Evolutionary conservation across 257 asterid genomes (phyloP).

Genomic region (Salvia rosmarinus): DNA sequence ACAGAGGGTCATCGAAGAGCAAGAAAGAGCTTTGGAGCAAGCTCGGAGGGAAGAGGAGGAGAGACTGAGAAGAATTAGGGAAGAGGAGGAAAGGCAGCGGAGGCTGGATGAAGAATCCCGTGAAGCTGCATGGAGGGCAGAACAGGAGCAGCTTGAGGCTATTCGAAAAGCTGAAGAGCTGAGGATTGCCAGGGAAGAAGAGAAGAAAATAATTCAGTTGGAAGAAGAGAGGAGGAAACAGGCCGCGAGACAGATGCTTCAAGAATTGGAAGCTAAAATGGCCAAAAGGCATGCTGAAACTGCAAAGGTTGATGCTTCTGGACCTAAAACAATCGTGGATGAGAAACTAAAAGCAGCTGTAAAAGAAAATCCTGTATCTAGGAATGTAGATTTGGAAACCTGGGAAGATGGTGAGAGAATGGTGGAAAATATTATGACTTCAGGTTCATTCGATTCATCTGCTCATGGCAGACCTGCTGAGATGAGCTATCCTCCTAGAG

Average conservation of each 20-base stretch:
- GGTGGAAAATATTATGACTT: conserved; percentile 62
- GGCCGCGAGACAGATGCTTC: conserved; percentile 88
- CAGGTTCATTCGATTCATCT: conserved; percentile 59
- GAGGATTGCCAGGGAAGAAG: conserved; percentile 85
- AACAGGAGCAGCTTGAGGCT: conserved; percentile 80
- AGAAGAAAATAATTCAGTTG: conserved; percentile 59
- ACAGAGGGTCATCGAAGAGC: conserved; percentile 77
- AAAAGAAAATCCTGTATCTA: conserved; percentile 53
- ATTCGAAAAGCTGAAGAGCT: conserved; percentile 74
- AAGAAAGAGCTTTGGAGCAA: conserved; percentile 84
- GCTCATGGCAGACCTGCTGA: conserved; percentile 55
- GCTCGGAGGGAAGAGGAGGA: conserved; percentile 90
- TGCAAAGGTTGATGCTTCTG: conserved; percentile 44
- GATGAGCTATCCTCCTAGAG: conserved; percentile 59
- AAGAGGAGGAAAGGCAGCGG: conserved; percentile 71
- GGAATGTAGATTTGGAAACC: conserved; percentile 56
- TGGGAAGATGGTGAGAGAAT: conserved; percentile 93
- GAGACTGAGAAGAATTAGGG: conserved; percentile 71
- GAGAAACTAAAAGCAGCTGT: conserved; percentile 50
- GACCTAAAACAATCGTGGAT: conserved; percentile 41
- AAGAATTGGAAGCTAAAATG: conserved; percentile 89
- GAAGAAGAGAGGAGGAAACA: conserved; percentile 98
- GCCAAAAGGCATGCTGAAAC: conserved; percentile 70
- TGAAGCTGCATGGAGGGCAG: conserved; percentile 94
- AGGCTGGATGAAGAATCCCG: conserved; percentile 89